Evolutionary conservation across 163 green algal species (phyloP).

Genomic region (Prototheca stagnorum): DNA sequence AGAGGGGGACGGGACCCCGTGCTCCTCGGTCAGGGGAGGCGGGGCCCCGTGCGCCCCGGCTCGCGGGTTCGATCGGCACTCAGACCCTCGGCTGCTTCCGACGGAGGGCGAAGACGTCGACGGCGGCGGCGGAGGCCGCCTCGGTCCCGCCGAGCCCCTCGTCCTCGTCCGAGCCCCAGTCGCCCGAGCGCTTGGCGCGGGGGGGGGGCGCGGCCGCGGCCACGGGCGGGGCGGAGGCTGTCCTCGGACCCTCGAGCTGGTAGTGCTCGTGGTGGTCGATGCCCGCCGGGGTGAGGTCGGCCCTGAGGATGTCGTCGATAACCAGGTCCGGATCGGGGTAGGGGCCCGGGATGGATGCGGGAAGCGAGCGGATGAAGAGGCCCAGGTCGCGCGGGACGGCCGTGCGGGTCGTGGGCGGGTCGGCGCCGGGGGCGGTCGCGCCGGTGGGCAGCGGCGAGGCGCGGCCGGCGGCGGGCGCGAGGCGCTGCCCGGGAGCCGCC

Average conservation of each 20-base stretch:
- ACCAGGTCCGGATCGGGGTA: slow-evolving; percentile 29
- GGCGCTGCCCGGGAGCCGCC: background rate
- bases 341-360: slow-evolving; percentile 23
- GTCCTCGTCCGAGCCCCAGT: slow-evolving; percentile 9
- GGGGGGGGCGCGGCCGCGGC: background rate
- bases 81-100: no score
- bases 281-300: slow-evolving; percentile 23
- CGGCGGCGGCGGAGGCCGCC: background rate
- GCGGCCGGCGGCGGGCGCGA: background rate
- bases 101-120: slow-evolving; percentile 15
- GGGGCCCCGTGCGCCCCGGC: no score
- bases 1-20: no score
- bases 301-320: slow-evolving; percentile 24
- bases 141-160: background rate
- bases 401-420: background rate
- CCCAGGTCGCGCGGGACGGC: slow-evolving; percentile 16
- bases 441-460: background rate
- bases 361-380: slow-evolving; percentile 21
- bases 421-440: background rate
- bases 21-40: no score
- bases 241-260: background rate
- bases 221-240: background rate
- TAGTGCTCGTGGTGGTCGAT: slow-evolving; percentile 14
- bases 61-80: no score
- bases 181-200: slow-evolving; percentile 8